Evolutionary conservation across 2,329 filamentous ascomycete genomes (phyloP), one percentile per base, ranked within the genome.

Genomic region (Aspergillus sergii): DNA sequence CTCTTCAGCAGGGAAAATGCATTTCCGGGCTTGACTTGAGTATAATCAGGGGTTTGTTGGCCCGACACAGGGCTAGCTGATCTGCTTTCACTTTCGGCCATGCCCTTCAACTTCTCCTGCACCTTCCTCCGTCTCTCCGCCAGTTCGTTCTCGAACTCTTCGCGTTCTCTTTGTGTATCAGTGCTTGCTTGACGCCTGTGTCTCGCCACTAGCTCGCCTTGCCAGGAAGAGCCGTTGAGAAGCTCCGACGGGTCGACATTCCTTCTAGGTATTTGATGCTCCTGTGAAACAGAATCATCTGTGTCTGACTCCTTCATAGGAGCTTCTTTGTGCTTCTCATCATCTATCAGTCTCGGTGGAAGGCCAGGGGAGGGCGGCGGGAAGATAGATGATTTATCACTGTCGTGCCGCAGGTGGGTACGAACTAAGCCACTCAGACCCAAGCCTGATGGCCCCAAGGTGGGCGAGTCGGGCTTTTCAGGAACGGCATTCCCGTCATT

Each of bases 351-450:
- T 34, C 72, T 74, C 4, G 77, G 65, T 50, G 76, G 71, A 32
- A 82, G 66, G 4, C 67, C 68, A 41, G 77, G 75, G 11, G 81
- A 81, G 28, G 78, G 79, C 61, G 79, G 80, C 30, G 86, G 87
- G 68, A 92, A 93, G 30, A 95, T 84, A 0, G 93, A 96, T 0
- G 94, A 98, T 16, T 88, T 85, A 63, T 89, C 90, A 78, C 94
- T 98, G 66, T 90, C 88, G 39, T 88, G 88, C 57, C 95, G 88
- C 46, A 98, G 81, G 81, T 98, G 95, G 65, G 94, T 90, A 36
- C 91, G 88, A 53, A 97, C 89, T 82, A 97, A 86, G 2, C 91
- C 91, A 71, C 90, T 94, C 19, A 97, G 82, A 1, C 92, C 93
- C 21, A 78, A 68, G 3, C 76, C 78, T 0, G 91, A 64, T 28